A percentile compares a stretch with the other conserved stretches of the same genome.
phyloP scores from a whole-genome alignment of 768 basidiomycete genomes.

The Daedalea quercina region DNA sequence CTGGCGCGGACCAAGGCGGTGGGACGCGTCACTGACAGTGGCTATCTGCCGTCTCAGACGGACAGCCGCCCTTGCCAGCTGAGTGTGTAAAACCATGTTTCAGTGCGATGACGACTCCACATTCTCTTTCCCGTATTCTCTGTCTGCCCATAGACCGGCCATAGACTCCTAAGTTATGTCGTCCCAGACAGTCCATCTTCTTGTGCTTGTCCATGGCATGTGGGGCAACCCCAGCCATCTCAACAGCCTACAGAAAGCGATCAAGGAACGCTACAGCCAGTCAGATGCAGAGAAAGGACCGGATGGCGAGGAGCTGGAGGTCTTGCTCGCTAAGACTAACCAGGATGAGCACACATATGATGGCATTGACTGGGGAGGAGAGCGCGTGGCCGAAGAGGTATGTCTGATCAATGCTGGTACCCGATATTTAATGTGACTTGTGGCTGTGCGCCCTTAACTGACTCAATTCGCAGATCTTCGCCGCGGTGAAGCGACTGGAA shows the following conservation, averaged over 20 bases:
- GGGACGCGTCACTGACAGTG: too few species aligned
- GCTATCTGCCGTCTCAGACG: too few species aligned
- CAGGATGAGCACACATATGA: conserved; percentile 67
- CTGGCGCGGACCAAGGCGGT: too few species aligned
- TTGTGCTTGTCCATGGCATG: conserved; percentile 57
- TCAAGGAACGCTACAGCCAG: conserved; percentile 35
- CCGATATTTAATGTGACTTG: too few species aligned
- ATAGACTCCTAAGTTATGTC: conserved; percentile 5
- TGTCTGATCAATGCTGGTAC: too few species aligned
- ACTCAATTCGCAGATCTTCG: conserved; percentile 38
- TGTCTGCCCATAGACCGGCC: too few species aligned
- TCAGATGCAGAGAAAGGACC: conserved; percentile 17
- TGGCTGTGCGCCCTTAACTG: not conserved
- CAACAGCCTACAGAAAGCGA: conserved; percentile 46
- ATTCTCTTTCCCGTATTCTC: too few species aligned
- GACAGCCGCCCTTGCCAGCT: too few species aligned
- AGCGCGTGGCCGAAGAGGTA: conserved; percentile 77
- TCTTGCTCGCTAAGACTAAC: conserved; percentile 64
- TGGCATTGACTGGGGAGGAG: conserved; percentile 79
- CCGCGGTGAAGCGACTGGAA: conserved; percentile 47
- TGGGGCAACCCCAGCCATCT: conserved; percentile 76
- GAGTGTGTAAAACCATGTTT: too few species aligned
- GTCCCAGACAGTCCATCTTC: conserved; percentile 27
- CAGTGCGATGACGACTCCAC: too few species aligned
- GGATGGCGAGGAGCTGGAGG: conserved; percentile 42